These are phyloP conservation scores for Jacaranda copaia DNA, from an alignment of 257 asterid species.

Conservation along the genomic window DNA sequence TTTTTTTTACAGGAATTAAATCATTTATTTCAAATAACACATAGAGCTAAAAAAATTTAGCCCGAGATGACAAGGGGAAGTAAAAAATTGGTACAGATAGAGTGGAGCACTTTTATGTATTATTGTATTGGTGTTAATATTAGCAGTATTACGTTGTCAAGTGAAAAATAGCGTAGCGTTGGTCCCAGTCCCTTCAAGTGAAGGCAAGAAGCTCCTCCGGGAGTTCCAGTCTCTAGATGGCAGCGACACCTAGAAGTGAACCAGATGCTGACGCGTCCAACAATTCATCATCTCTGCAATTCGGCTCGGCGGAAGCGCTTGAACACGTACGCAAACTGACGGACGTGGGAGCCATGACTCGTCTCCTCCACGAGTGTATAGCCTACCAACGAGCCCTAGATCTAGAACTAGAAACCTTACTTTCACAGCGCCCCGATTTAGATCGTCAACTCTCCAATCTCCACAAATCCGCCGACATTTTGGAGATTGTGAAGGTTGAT, in stretches of 20 bases:
- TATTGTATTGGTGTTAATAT: too few species aligned
- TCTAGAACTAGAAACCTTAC: conserved; percentile 74
- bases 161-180: too few species aligned
- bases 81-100: too few species aligned
- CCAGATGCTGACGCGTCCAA: conserved; percentile 33
- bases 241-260: conserved; percentile 45
- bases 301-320: conserved; percentile 71
- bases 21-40: too few species aligned
- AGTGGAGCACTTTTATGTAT: too few species aligned
- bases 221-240: conserved; percentile 30
- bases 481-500: conserved; percentile 75
- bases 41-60: too few species aligned
- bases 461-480: conserved; percentile 72
- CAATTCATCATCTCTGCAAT: conserved; percentile 47
- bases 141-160: too few species aligned
- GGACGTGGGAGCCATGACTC: conserved; percentile 89
- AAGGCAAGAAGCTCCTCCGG: conserved; percentile 9
- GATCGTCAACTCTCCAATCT: conserved; percentile 78
- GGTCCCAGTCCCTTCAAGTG: too few species aligned
- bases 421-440: conserved; percentile 79
- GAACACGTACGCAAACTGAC: conserved; percentile 75
- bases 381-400: conserved; percentile 90
- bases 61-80: too few species aligned
- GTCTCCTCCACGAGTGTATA: conserved; percentile 90
- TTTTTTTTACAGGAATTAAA: too few species aligned